These are phyloP conservation scores for Aureobasidium mangrovei DNA, from an alignment of 2,329 filamentous ascomycete genomes.

Conservation along the genomic window DNA sequence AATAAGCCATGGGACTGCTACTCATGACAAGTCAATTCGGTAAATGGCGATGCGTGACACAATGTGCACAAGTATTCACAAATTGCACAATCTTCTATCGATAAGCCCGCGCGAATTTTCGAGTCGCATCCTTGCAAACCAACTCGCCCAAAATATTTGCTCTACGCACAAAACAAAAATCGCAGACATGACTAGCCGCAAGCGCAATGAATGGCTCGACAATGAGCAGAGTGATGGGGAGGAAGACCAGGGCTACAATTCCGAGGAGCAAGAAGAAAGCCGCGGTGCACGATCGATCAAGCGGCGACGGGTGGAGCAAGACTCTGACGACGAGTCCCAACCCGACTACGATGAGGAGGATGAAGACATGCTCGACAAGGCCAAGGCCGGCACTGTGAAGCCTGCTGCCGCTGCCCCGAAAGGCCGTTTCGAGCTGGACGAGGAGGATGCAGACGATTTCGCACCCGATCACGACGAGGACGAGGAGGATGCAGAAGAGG, in stretches of 20 bases:
- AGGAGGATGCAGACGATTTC: constrained; percentile 15
- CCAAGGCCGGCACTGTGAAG: constrained; percentile 10
- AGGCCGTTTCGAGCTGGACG: constrained; percentile 3
- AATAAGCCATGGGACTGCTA: background rate
- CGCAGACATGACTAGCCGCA: constrained; percentile 54
- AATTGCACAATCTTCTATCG: too few relatives aligned
- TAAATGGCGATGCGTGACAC: too few relatives aligned
- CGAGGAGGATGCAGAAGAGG: constrained; percentile 9
- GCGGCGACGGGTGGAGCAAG: constrained; percentile 50
- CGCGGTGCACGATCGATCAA: constrained; percentile 53
- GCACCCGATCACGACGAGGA: constrained; percentile 20
- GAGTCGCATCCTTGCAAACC: too few relatives aligned
- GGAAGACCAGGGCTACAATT: constrained; percentile 51
- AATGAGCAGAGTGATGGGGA: constrained; percentile 35
- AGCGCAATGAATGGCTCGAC: constrained; percentile 64
- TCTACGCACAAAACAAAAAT: background rate
- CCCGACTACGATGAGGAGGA: constrained; percentile 23
- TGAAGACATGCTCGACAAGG: constrained; percentile 13
- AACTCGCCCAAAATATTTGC: too few relatives aligned
- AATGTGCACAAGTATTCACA: too few relatives aligned
- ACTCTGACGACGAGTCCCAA: constrained; percentile 23
- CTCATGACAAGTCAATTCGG: too few relatives aligned
- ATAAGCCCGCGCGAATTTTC: too few relatives aligned
- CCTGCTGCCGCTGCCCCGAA: background rate
- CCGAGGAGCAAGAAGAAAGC: constrained; percentile 55